Evolutionary conservation across 352 stramenopile species (phyloP).

Genomic region (Thraustotheca clavata): DNA sequence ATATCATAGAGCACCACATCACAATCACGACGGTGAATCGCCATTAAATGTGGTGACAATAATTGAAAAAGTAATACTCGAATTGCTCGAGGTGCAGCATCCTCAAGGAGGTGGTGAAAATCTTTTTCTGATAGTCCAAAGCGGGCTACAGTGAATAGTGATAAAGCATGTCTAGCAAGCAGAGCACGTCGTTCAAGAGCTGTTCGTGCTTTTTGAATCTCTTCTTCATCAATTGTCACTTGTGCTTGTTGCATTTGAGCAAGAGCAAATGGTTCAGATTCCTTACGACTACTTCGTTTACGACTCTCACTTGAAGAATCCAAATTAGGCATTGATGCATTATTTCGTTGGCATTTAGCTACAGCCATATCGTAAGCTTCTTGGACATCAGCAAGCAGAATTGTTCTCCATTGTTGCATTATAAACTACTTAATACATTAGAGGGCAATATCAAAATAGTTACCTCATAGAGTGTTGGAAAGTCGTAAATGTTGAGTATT

Average conservation of each 20-base stretch:
- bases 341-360: not conserved
- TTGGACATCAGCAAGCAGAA: slow-evolving; percentile 50
- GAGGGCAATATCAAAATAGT: not conserved
- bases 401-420: slow-evolving; percentile 67
- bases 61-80: slow-evolving; percentile 38
- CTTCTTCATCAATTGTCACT: slow-evolving; percentile 24
- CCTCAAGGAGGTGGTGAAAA: slow-evolving; percentile 44
- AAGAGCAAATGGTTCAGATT: slow-evolving; percentile 8
- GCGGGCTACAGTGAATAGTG: slow-evolving; percentile 51
- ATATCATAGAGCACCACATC: slow-evolving; percentile 59
- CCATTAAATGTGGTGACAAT: slow-evolving; percentile 59
- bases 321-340: not conserved
- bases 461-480: slow-evolving; percentile 49
- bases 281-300: slow-evolving; percentile 9
- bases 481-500: slow-evolving; percentile 30
- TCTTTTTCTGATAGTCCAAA: slow-evolving; percentile 64
- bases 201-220: slow-evolving; percentile 46
- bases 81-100: slow-evolving; percentile 34
- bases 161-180: slow-evolving; percentile 61
- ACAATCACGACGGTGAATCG: slow-evolving; percentile 52
- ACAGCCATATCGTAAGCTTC: slow-evolving; percentile 1
- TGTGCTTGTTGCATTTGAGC: too few species aligned
- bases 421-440: slow-evolving; percentile 22
- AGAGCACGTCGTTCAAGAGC: slow-evolving; percentile 58
- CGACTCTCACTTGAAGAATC: not conserved